Evolutionary conservation across 2,329 filamentous ascomycete species (phyloP), one percentile per base, ranked within the genome.

Genomic region (Botryotinia calthae): DNA sequence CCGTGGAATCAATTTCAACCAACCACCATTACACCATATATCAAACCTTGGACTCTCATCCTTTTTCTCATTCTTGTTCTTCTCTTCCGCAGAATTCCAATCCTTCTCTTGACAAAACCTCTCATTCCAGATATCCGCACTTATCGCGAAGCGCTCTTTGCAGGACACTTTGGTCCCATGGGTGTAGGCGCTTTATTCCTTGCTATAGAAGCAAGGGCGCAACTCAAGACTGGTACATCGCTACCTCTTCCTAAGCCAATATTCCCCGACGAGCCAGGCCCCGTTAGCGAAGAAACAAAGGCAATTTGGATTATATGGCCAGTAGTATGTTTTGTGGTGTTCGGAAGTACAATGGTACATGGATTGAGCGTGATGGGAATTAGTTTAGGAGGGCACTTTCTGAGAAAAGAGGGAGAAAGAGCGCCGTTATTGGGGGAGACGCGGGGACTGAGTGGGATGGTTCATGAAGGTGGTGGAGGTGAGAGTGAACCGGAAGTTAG

Each of bases 81-180:
- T 0, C 77, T 85, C 0, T 85, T 88, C 77, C 82, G 87, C 61
- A 82, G 87, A 25, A 84, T 88, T 2, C 87, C 87, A 1, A 80
- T 86, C 63, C 84, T 88, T 4, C 79, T 87, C 46, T 80, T 82
- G 0, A 76, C 85, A 6, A 86, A 87, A 78, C 82, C 81, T 20
- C 81, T 84, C 73, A 81, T 87, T 18, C 86, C 85, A 0, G 83
- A 85, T 69, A 82, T 88, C 63, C 79, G 81, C 12, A 87, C 86
- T 0, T 84, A 83, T 34, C 82, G 83, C 9, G 87, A 88, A 78
- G 86, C 86, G 0, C 77, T 88, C 0, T 88, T 88, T 78, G 83
- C 82, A 61, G 86, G 87, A 0, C 87, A 88, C 76, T 88, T 89
- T 73, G 86, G 86, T 0, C 86, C 86, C 14, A 88, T 88, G 84